Evolutionary conservation across 306 rosid genomes (phyloP).

Genomic region (Gastrolobium bilobum): DNA sequence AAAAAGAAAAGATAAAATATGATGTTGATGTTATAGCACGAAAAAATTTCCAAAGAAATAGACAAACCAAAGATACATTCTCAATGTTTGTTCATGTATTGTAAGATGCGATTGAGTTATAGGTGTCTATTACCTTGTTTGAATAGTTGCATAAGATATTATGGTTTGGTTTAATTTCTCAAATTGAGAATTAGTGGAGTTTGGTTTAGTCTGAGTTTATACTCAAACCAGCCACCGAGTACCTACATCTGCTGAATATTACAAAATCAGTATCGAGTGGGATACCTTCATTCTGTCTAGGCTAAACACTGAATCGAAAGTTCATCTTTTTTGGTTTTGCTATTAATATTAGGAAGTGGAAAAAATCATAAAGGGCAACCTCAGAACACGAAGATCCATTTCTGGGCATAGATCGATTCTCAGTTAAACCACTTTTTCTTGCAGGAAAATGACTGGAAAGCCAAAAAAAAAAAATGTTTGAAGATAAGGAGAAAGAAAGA

Average conservation of each 20-base stretch:
- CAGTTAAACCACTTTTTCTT: too few species aligned
- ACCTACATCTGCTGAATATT: constrained; percentile 18
- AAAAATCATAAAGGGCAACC: background rate
- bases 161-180: constrained; percentile 15
- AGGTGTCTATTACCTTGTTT: background rate
- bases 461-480: too few species aligned
- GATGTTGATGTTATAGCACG: too few species aligned
- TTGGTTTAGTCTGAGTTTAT: constrained; percentile 1
- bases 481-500: too few species aligned
- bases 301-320: constrained; percentile 6
- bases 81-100: background rate
- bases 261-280: constrained; percentile 2
- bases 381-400: too few species aligned
- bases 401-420: too few species aligned
- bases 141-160: constrained; percentile 6
- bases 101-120: constrained; percentile 28
- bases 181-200: background rate
- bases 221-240: constrained; percentile 3
- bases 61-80: too few species aligned
- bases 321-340: constrained; percentile 4
- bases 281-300: constrained; percentile 18
- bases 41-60: too few species aligned
- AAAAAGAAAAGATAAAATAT: too few species aligned
- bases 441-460: too few species aligned
- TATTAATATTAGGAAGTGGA: background rate